Evolutionary conservation across 1,139 yeast species (phyloP), one percentile per base, ranked within the genome.

Genomic region (Magnusiomyces ingens): DNA sequence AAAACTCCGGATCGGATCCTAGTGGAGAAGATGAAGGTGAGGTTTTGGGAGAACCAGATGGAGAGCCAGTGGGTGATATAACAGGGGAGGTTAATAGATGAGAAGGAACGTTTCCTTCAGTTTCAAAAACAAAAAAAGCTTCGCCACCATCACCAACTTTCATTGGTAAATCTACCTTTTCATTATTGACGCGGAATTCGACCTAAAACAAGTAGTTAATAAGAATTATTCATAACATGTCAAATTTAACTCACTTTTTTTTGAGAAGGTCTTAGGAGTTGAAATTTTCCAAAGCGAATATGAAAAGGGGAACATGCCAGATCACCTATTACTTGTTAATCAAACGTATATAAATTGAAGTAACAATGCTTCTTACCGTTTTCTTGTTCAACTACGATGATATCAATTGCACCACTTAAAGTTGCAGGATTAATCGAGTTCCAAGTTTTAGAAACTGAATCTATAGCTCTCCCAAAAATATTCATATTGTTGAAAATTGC

Each of bases 81-180:
- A 93, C 95, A 0, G 99, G 99, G 0, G 97, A 89, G 0, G 99
- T 90, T 60, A 89, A 79, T 57, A 89, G 77, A 58, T 88, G 85
- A 55, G 77, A 75, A 1, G 96, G 95, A 17, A 91, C 85, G 51
- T 79, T 78, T 15, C 75, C 77, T 43, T 78, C 79, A 1, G 97
- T 87, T 64, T 91, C 96, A 71, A 93, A 91, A 49, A 93, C 99
- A 66, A 93, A 93, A 67, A 90, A 91, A 0, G 98, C 99, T 69
- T 93, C 99, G 26, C 99, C 99, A 2, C 95, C 96, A 58, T 93
- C 99, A 12, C 97, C 96, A 50, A 93, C 72, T 69, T 93, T 93
- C 99, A 93, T 93, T 12, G 96, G 96, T 54, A 91, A 74, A 62
- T 88, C 85, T 0, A 95, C 85, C 54, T 83, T 78, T 57, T 78